phyloP scores from a whole-genome alignment of 2,329 filamentous ascomycete species.

The Zymoseptoria tritici region DNA sequence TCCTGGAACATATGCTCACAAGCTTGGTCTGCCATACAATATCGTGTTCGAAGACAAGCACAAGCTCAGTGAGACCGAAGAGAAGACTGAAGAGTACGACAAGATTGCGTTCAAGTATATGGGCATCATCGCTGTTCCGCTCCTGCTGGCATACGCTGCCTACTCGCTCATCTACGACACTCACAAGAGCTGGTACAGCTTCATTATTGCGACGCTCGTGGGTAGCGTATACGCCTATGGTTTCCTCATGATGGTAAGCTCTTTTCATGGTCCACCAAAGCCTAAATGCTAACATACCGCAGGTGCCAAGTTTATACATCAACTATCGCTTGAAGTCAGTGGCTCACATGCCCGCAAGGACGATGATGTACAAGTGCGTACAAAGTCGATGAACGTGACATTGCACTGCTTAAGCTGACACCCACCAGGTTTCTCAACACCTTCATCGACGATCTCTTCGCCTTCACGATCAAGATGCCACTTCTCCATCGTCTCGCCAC shows the following conservation, averaged over 20 bases:
- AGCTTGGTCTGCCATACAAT: slow-evolving; percentile 54
- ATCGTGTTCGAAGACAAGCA: slow-evolving; percentile 94
- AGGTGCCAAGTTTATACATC: slow-evolving; percentile 84
- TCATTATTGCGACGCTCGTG: slow-evolving; percentile 88
- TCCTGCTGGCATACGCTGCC: slow-evolving; percentile 78
- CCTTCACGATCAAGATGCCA: slow-evolving; percentile 99
- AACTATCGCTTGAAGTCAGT: slow-evolving; percentile 91
- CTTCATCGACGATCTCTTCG: slow-evolving; percentile 97
- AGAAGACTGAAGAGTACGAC: slow-evolving; percentile 98
- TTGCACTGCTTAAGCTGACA: background rate
- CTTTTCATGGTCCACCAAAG: too few relatives aligned
- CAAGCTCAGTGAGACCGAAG: slow-evolving; percentile 85
- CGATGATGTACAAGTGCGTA: slow-evolving; percentile 79
- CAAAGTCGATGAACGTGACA: background rate
- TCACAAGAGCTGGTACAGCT: slow-evolving; percentile 91
- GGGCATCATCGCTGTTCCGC: slow-evolving; percentile 82
- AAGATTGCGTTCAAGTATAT: slow-evolving; percentile 96
- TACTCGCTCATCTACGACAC: slow-evolving; percentile 90
- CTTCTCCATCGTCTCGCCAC: slow-evolving; percentile 86
- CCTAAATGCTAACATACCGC: too few relatives aligned
- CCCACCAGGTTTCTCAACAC: slow-evolving; percentile 68
- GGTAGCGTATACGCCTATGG: slow-evolving; percentile 96
- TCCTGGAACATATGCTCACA: slow-evolving; percentile 55
- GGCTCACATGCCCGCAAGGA: slow-evolving; percentile 92
- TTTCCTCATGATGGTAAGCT: slow-evolving; percentile 84